These are phyloP conservation scores for Colletotrichum falcatum DNA, from an alignment of 2,329 filamentous ascomycete species.

Conservation along the genomic window DNA sequence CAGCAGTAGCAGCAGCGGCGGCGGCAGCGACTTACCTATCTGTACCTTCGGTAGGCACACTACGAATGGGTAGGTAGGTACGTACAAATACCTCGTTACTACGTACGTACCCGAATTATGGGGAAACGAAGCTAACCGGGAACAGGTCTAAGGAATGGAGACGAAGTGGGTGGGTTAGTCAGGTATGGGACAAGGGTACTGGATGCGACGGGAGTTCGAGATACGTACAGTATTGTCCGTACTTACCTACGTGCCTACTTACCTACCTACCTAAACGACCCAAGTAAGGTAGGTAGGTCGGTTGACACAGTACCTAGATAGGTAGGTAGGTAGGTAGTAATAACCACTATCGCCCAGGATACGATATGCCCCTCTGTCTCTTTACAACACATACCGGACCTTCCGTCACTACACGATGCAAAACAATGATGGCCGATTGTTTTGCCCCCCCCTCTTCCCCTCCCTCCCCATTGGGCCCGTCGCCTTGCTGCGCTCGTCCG, in stretches of 20 bases:
- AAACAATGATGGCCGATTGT: neutral
- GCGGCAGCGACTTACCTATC: neutral
- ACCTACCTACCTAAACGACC: neutral
- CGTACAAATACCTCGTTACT: too few relatives aligned
- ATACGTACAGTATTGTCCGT: too few relatives aligned
- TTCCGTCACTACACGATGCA: neutral
- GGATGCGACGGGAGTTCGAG: constrained; percentile 26
- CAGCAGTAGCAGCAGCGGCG: neutral
- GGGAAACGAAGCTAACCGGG: constrained; percentile 30
- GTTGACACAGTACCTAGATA: too few relatives aligned
- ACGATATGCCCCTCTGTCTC: neutral
- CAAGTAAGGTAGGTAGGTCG: too few relatives aligned
- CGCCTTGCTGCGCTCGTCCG: neutral
- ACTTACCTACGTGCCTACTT: neutral
- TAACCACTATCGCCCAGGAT: neutral
- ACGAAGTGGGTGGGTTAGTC: constrained; percentile 33
- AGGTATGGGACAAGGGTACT: constrained; percentile 31
- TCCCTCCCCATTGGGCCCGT: neutral
- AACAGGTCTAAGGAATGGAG: constrained; percentile 25
- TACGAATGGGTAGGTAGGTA: too few relatives aligned
- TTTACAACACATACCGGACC: neutral
- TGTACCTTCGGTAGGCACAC: too few relatives aligned
- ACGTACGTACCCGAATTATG: constrained; percentile 30
- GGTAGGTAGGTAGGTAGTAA: too few relatives aligned
- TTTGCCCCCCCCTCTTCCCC: neutral